Conservation (phyloP, 2,329 filamentous ascomycete species). For the Phaeomoniella chlamydospora region DNA sequence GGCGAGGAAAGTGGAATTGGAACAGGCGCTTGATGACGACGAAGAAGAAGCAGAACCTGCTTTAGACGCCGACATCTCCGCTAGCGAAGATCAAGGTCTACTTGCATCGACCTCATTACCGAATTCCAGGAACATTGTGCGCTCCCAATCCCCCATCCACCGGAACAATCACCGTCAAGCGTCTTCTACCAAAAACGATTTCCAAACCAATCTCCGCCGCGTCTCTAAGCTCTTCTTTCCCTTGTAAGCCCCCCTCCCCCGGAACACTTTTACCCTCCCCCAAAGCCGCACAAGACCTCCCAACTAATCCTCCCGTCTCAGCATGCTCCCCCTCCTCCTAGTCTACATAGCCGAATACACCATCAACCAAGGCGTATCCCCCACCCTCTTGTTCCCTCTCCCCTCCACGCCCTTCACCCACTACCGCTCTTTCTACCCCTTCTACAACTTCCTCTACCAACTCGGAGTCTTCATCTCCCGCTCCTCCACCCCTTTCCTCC, state of each 20-base stretch:
- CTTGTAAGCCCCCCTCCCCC: slow-evolving; percentile 31
- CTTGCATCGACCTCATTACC: slow-evolving; percentile 10
- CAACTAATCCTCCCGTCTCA: slow-evolving; percentile 12
- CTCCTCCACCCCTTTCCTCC: slow-evolving; percentile 75
- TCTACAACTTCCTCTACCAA: slow-evolving; percentile 91
- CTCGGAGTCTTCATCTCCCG: slow-evolving; percentile 88
- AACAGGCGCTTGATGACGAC: background rate
- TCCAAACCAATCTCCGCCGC: slow-evolving; percentile 45
- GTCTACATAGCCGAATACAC: slow-evolving; percentile 96
- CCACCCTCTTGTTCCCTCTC: slow-evolving; percentile 78
- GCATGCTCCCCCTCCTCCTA: slow-evolving; percentile 78
- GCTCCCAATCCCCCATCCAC: background rate
- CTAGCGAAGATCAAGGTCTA: slow-evolving; percentile 16
- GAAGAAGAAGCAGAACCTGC: slow-evolving; percentile 6
- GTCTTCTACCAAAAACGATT: slow-evolving; percentile 16
- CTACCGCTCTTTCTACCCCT: slow-evolving; percentile 81
- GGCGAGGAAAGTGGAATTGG: slow-evolving; percentile 26
- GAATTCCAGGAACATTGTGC: background rate
- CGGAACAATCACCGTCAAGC: no score
- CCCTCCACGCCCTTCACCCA: slow-evolving; percentile 60
- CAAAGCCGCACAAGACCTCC: background rate
- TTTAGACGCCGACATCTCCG: slow-evolving; percentile 16
- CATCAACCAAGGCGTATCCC: slow-evolving; percentile 88
- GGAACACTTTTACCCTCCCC: background rate
- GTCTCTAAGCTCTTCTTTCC: slow-evolving; percentile 57